A percentile compares a stretch with the other conserved stretches of the same genome.
These are phyloP conservation scores for Plasmodium fragile DNA, from an alignment of 169 alveolate species.

Conservation along the genomic window DNA sequence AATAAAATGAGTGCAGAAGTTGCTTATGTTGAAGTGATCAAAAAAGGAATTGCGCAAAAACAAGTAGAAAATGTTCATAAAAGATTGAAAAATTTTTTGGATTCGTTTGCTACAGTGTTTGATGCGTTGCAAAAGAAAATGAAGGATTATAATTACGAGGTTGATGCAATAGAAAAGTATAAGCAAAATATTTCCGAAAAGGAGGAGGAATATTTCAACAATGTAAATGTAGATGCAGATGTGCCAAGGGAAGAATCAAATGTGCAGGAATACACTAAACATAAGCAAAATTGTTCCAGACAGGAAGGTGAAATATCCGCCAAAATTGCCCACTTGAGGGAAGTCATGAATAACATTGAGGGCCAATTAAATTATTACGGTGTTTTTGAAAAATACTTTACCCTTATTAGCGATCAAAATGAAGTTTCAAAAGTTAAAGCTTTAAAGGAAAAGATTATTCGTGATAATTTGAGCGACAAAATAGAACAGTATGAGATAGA, in stretches of 20 bases:
- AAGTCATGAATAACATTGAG: neutral
- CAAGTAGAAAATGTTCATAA: constrained; percentile 1
- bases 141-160: neutral
- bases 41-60: constrained; percentile 9
- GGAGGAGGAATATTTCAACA: constrained; percentile 6
- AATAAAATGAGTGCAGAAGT: neutral
- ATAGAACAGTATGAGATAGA: neutral
- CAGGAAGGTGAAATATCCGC: constrained; percentile 6
- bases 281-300: neutral
- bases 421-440: neutral
- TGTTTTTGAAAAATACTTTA: constrained; percentile 1
- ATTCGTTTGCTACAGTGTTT: neutral
- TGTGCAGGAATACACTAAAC: neutral
- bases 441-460: neutral
- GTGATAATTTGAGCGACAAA: neutral
- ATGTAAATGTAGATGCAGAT: neutral
- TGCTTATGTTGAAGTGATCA: neutral
- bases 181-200: neutral
- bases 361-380: constrained; percentile 6
- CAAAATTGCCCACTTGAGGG: neutral
- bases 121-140: neutral
- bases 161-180: neutral
- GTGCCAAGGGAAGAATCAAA: neutral
- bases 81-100: neutral
- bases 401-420: neutral